Evolutionary conservation across 2,329 filamentous ascomycete genomes (phyloP).

Genomic region (Penicillium nordicum): DNA sequence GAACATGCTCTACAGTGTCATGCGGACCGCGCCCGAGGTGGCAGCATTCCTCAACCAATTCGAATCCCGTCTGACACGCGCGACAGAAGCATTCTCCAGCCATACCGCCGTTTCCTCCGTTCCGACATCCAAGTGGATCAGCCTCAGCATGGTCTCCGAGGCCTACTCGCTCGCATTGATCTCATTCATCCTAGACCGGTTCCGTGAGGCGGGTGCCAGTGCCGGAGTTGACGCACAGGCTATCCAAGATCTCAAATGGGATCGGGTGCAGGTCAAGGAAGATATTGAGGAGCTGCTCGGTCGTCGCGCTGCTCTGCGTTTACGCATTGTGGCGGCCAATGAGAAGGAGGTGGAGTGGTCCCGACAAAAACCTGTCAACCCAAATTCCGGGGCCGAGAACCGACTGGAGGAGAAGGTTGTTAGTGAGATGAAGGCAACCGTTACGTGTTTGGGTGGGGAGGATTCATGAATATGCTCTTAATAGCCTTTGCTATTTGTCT

Average conservation of each 20-base stretch:
- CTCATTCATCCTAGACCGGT: slow-evolving; percentile 65
- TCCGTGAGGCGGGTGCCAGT: slow-evolving; percentile 63
- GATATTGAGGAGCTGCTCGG: slow-evolving; percentile 80
- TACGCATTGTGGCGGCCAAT: slow-evolving; percentile 69
- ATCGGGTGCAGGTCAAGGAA: slow-evolving; percentile 67
- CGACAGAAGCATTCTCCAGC: slow-evolving; percentile 66
- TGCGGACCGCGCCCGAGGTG: slow-evolving; percentile 77
- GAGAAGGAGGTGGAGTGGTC: slow-evolving; percentile 66
- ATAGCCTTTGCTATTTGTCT: slow-evolving; percentile 13
- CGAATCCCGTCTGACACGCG: slow-evolving; percentile 69
- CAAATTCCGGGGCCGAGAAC: slow-evolving; percentile 54
- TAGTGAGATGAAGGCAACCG: slow-evolving; percentile 59
- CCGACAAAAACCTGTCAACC: slow-evolving; percentile 41
- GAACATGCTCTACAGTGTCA: slow-evolving; percentile 80
- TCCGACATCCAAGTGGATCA: slow-evolving; percentile 59
- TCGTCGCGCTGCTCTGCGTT: slow-evolving; percentile 64
- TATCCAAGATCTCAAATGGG: slow-evolving; percentile 72
- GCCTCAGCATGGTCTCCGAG: slow-evolving; percentile 70
- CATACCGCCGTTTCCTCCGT: slow-evolving; percentile 45
- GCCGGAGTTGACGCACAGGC: slow-evolving; percentile 57
- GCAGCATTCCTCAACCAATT: slow-evolving; percentile 87
- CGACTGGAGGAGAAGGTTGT: slow-evolving; percentile 73
- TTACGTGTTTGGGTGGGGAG: slow-evolving; percentile 43
- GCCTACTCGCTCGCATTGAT: slow-evolving; percentile 75
- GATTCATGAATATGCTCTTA: slow-evolving; percentile 26